phyloP scores from a whole-genome alignment of 1,284 basidiomycete species.

The Ceratobasidium sp. region DNA sequence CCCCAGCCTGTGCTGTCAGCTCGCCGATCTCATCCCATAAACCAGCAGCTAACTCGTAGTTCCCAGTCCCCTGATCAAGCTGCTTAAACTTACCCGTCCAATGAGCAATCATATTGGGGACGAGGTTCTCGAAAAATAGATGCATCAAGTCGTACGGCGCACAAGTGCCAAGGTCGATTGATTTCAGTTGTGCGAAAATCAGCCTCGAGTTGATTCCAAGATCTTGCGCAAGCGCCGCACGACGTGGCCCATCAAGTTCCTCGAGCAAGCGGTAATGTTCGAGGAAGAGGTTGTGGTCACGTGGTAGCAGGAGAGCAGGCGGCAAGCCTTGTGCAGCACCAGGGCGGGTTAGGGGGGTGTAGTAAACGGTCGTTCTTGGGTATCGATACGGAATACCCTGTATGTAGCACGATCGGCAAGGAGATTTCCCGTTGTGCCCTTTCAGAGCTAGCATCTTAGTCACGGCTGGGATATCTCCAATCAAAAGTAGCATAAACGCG shows the following conservation, averaged over 20 bases:
- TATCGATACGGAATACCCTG: not conserved
- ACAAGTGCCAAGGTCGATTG: conserved; percentile 23
- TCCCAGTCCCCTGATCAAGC: conserved; percentile 42
- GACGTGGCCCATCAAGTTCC: not conserved
- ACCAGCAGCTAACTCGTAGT: conserved; percentile 39
- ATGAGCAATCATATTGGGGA: conserved; percentile 41
- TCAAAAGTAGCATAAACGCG: conserved; percentile 1
- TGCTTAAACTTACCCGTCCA: conserved; percentile 51
- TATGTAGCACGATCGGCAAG: conserved; percentile 1
- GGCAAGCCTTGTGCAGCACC: not conserved
- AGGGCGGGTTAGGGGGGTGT: not conserved
- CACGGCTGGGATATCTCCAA: conserved; percentile 25
- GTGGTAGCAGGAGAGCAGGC: not conserved
- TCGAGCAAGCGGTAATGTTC: not conserved
- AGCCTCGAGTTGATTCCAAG: conserved; percentile 25
- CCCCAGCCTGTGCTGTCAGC: conserved; percentile 46
- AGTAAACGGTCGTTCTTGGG: not conserved
- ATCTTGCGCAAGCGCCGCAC: not conserved
- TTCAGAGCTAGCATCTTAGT: conserved; percentile 12
- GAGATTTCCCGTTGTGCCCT: conserved; percentile 2
- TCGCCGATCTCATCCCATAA: conserved; percentile 49
- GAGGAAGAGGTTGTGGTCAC: not conserved
- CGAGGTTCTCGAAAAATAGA: conserved; percentile 43
- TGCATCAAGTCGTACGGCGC: conserved; percentile 48
- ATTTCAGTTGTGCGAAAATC: conserved; percentile 42